Evolutionary conservation across 2,329 filamentous ascomycete species (phyloP), one percentile per base, ranked within the genome.

Genomic region (Monosporascus cannonballus): DNA sequence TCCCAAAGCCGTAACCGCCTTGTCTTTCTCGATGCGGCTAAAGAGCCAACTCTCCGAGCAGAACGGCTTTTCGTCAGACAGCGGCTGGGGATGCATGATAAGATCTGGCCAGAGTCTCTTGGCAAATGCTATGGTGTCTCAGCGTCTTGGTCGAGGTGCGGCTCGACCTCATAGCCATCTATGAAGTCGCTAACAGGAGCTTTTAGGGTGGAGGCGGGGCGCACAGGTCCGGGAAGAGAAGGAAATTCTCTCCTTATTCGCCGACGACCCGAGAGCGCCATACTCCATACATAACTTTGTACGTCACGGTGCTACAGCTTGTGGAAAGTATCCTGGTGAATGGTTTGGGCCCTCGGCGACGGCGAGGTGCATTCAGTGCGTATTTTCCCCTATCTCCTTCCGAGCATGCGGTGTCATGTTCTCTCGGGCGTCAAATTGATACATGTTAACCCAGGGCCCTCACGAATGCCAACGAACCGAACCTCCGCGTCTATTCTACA

Each of bases 321-420:
- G 94, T 69, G 92, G 90, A 4, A 97, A 96, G 71, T 89, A 95
- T 64, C 94, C 94, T 0, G 94, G 94, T 38, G 90, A 97, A 71
- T 99, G 94, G 94, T 99, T 99, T 71, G 94, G 94, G 0, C 94
- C 94, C n/a, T 96, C 91, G 18, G 94, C 94, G 6, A 95, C 94
- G 9, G 92, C 94, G 47, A 84, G 87, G 52, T 97, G 94, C 69
- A 96, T 99, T 60, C 87, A 94, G 91, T 95, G 74, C 69, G 87
- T 72, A 46, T 25, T 47, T 47, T 22, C 14, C 22, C 22, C 8
- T 36, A 36, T 39, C 6, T 17, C 48, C 15, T 7, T 15, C 22
- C 17, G 8, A 42, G 14, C 50, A 27, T 15, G 11, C 22, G 14
- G 11, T 5, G 2, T 46, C 22, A n/a, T n/a, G 38, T 18, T 49